Conservation (phyloP, 345 rosid genomes). For the Tarenaya hassleriana region DNA sequence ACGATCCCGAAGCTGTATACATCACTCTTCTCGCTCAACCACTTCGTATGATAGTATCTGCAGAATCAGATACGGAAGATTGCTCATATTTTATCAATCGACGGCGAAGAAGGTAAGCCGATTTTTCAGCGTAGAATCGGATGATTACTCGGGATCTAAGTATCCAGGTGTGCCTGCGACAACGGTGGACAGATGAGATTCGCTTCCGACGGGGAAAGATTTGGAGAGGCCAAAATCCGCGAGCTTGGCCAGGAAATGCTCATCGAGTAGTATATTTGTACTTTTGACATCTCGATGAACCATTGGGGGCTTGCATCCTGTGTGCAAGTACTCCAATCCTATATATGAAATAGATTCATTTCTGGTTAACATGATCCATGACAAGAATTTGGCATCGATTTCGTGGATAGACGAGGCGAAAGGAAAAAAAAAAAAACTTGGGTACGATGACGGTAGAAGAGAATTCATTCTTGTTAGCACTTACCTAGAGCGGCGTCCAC, state of each 20-base stretch:
- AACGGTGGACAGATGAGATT: slow-evolving; percentile 11
- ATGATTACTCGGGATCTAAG: slow-evolving; percentile 37
- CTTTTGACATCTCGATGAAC: slow-evolving; percentile 36
- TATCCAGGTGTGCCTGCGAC: slow-evolving; percentile 27
- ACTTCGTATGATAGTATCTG: slow-evolving; percentile 25
- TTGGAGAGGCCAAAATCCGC: slow-evolving; percentile 38
- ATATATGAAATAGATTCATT: slow-evolving; percentile 7
- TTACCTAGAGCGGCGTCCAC: slow-evolving; percentile 37
- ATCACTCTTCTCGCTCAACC: slow-evolving; percentile 33
- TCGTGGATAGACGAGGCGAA: background rate
- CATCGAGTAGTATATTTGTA: slow-evolving; percentile 31
- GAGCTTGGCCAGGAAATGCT: slow-evolving; percentile 30
- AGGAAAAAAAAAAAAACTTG: too few species aligned
- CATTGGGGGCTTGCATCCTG: slow-evolving; percentile 35
- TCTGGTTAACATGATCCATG: background rate
- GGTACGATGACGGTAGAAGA: background rate
- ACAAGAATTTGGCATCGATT: too few species aligned
- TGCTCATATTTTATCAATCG: background rate
- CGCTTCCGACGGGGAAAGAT: slow-evolving; percentile 18
- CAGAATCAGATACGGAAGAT: background rate
- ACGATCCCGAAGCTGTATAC: slow-evolving; percentile 35
- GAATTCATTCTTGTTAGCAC: too few species aligned
- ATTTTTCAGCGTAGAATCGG: background rate
- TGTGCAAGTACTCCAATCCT: slow-evolving; percentile 37
- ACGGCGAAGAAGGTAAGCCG: too few species aligned